Base-by-base conservation (phyloP, 2,329 filamentous ascomycete genomes). In the Tolypocladium album region DNA sequence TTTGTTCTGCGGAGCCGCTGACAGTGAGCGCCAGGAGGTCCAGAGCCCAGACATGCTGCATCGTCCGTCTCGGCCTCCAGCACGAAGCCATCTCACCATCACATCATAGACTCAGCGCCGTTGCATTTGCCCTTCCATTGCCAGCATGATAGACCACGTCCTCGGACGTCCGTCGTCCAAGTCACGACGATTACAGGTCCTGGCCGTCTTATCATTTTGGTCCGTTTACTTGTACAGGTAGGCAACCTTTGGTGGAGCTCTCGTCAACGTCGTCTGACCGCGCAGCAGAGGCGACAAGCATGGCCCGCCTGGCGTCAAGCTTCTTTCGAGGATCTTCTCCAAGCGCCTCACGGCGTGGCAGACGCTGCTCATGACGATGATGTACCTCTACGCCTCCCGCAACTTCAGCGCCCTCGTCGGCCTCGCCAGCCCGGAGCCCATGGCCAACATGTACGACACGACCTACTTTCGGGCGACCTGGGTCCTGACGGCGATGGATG, bases 381-480 rank as follows among this genome's bases (percentile, higher is more conserved):
- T 97, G 57, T 95, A 92, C 74, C 85, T 97, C 61, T 99, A 99
- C 71, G 82, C 92, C 40, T 87, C 89, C 39, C 89, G 92, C 61
- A 97, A 99, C 75, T 95, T 99, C 68, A 92, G 90, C 71, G 95
- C 95, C 64, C 84, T 99, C 6, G 83, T 96, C 61, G 90, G 92
- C 4, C 84, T 99, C 58, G 92, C 96, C 66, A 92, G 88, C 65
- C 93, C 94, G 4, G 94, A 99, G 68, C 94, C 94, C 24, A 82
- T 99, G 69, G 89, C 92, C 38, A 96, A 96, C 70, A 88, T 97
- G 72, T 99, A 99, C 76, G 91, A 90, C 59, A 82, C 90, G 58
- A 87, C 89, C 36, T 99, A 95, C 76, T 99, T 96, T 73, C 88
- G 94, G 56, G 94, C 94, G 59, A 99, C 94, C 70, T 99, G 94